Base-by-base conservation (phyloP, 2,329 filamentous ascomycete genomes). In the Thielaviopsis populi region DNA sequence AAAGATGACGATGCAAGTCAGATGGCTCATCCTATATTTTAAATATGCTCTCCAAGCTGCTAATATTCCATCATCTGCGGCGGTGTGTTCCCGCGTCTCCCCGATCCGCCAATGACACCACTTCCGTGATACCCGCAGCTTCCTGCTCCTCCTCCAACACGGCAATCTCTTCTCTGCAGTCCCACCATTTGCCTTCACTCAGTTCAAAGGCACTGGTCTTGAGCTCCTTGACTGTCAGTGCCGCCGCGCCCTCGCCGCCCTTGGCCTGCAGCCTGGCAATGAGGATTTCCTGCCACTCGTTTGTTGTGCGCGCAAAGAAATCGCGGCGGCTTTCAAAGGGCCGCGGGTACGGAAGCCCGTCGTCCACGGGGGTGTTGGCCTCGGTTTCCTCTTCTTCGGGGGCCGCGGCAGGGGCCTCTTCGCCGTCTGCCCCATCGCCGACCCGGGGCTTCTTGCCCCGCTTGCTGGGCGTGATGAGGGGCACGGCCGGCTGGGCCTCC, bases 161-260 rank as follows among this genome's bases (percentile, higher is more conserved):
- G 63, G 86, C 87, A 68, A 99, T 88, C 76, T 97, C 92, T 76
- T 99, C 94, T 69, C 94, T 83, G 72, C 87, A 91, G 78, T 96
- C 94, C 94, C 94, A 99, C 94, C 94, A 99, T 74, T 95, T 96
- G 76, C 91, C 88, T 74, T 99, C 94, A 48, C 91, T 91, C 68
- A 90, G 80, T 71, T 90, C 87, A 73, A 96, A 99, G 0, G 91
- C 94, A 72, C 84, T 85, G 70, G 91, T 87, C 73, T 95, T 91
- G 70, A 97, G 85, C 77, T 97, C 94, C 78, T 99, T 99, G 71
- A 95, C 78, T 0, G 83, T 79, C 68, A 89, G 80, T 48, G 83
- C 80, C 73, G 88, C 87, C 2, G 82, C 81, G 53, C 64, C 61
- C 68, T 84, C 81, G 54, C 83, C 77, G 41, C 82, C 82, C 73